Evolutionary conservation across 2,329 filamentous ascomycete species (phyloP).

Genomic region (Ceratocystis smalleyi): DNA sequence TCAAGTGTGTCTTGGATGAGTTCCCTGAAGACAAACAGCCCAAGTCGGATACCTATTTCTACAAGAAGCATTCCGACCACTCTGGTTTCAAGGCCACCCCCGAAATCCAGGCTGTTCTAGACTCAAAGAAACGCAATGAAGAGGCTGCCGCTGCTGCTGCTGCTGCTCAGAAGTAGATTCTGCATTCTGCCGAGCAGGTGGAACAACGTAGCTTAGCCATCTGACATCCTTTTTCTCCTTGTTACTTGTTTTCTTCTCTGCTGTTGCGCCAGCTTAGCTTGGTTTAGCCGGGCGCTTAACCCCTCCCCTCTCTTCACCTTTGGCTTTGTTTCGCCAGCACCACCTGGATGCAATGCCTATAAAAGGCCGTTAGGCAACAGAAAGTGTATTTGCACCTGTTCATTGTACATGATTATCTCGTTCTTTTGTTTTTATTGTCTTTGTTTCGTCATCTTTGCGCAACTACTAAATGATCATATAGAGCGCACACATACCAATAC

Average conservation of each 20-base stretch:
- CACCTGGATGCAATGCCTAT: background rate
- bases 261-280: background rate
- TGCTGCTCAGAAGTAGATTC: slow-evolving; percentile 13
- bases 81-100: slow-evolving; percentile 57
- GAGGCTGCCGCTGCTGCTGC: slow-evolving; percentile 19
- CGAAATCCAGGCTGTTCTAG: slow-evolving; percentile 41
- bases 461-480: background rate
- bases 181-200: background rate
- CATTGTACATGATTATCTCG: background rate
- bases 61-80: slow-evolving; percentile 83
- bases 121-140: slow-evolving; percentile 36
- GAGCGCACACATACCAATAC: background rate
- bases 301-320: background rate
- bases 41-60: slow-evolving; percentile 58
- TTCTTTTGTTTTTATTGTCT: background rate
- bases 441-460: background rate
- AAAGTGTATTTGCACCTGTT: background rate
- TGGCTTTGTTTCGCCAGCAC: background rate
- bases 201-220: background rate
- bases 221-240: background rate
- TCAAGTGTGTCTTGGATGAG: slow-evolving; percentile 56
- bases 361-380: background rate
- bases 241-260: background rate
- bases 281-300: background rate
- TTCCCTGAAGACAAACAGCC: slow-evolving; percentile 59